Base-by-base conservation (phyloP, 2,329 filamentous ascomycete species). In the Thielaviopsis musarum region DNA sequence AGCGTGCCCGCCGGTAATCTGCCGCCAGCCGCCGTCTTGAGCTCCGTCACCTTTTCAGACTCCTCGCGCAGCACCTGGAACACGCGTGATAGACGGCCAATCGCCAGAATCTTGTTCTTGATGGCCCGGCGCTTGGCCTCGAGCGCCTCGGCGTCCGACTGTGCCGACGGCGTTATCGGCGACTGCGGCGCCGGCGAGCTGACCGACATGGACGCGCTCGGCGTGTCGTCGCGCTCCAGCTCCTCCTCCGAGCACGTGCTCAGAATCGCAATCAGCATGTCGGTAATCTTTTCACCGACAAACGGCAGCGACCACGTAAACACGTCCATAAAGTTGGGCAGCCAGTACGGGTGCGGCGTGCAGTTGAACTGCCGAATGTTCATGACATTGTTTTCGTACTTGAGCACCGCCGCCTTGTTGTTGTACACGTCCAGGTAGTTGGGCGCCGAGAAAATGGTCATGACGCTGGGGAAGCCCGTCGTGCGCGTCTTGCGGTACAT, bases 351-450 rank as follows among this genome's bases (percentile, higher is more conserved):
- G 71, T 98, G 93, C 38, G 93, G 93, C 22, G 93, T 97, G 80
- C 91, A 98, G 78, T 98, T 98, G 77, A 98, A 98, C 73, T 98
- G 93, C 62, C 93, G 83, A 69, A 98, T 98, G 77, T 98, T 98
- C 93, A 98, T 98, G 63, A 98, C 93, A 69, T 98, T 98, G 74
- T 98, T 98, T 75, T 98, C 93, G 71, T 98, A 98, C 75, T 98
- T 98, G 67, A 98, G 77, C 49, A 98, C 93, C 0, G 93, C 93
- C 1, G 93, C 93, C 77, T 98, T 98, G 80, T 98, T 98, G 82
- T 98, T 98, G 75, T 98, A 98, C 45, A 98, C 91, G 68, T 98
- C 93, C 64, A 98, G 83, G 70, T 98, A 98, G 73, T 98, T 98
- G 45, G 93, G 93, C 1, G 93, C 93, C 52, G 91, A 97, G 79